Evolutionary conservation across 768 basidiomycete genomes (phyloP), one percentile per base, ranked within the genome.

Genomic region (Macrolepiota dolichaula): DNA sequence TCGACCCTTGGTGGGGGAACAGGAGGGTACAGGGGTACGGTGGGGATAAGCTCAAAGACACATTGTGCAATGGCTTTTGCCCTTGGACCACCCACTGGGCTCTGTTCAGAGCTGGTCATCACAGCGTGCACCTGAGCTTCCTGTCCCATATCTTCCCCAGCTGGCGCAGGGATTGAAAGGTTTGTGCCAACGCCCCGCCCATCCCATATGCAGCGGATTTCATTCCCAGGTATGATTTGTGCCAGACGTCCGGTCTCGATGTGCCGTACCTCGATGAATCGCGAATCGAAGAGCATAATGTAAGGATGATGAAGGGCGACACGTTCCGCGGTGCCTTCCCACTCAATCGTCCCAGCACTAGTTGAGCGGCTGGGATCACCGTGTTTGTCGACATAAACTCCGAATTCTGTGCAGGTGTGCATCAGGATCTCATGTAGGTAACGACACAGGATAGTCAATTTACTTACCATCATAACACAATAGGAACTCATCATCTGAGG

Each of bases 261-360:
- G 68, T 96, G 89, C 27, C 95, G 86, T 47, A 98, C 85, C 74
- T 98, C 95, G 66, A 98, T 92, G 76, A 98, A 96, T 3, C 92
- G 88, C 12, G 85, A 80, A 71, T 96, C 94, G 74, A 97, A 94
- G 49, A 96, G 84, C 49, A 96, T 82, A 47, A 98, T 80, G 71
- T 95, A 96, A 0, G 95, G 96, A 47, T 88, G 85, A 69, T 96
- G 95, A 73, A 92, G 87, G 0, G 95, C 94, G 12, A 94, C 92
- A 35, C 88, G 89, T 68, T 96, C 94, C 2, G 94, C 94, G 0
- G 88, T 90, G 32, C 82, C 94, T 73, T 99, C 96, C 94, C 95
- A 99, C 71, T 99, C 96, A 56, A 98, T 91, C 1, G 89, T 86
- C 38, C 84, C 85, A 32, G 29, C 29, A 7, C 29, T 32, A 22